Evolutionary conservation across 768 basidiomycete genomes (phyloP).

Genomic region (Harrya chromipes): DNA sequence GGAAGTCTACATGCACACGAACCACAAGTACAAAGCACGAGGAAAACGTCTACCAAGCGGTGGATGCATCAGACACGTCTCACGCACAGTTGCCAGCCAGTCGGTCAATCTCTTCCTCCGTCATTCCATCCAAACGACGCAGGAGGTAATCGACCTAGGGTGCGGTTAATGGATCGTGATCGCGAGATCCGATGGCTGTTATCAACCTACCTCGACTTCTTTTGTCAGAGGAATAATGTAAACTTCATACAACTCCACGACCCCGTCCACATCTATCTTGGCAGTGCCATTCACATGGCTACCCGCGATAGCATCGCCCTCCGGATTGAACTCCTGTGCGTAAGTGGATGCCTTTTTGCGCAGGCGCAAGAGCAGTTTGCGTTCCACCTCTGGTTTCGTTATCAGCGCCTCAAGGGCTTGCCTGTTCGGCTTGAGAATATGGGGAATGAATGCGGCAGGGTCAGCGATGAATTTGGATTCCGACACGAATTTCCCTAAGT

Average conservation of each 20-base stretch:
- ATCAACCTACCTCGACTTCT: slow-evolving; percentile 84
- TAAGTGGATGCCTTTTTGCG: slow-evolving; percentile 79
- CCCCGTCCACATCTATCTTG: slow-evolving; percentile 91
- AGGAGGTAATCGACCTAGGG: slow-evolving; percentile 93
- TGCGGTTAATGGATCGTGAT: slow-evolving; percentile 1
- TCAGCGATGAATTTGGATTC: slow-evolving; percentile 93
- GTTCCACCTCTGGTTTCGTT: slow-evolving; percentile 97
- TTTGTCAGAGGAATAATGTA: slow-evolving; percentile 98
- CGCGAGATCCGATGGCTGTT: not conserved
- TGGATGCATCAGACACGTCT: slow-evolving; percentile 4
- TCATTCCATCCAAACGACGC: slow-evolving; percentile 80
- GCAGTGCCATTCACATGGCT: slow-evolving; percentile 32
- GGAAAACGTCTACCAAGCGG: not conserved
- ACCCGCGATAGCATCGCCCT: slow-evolving; percentile 50
- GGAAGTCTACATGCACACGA: slow-evolving; percentile 6
- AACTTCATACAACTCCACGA: slow-evolving; percentile 90
- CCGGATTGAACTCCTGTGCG: slow-evolving; percentile 79
- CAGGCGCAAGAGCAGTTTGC: slow-evolving; percentile 74
- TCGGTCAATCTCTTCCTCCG: slow-evolving; percentile 73
- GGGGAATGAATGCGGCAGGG: slow-evolving; percentile 87
- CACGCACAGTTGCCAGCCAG: slow-evolving; percentile 34
- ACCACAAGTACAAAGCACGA: slow-evolving; percentile 2
- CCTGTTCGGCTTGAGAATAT: slow-evolving; percentile 79
- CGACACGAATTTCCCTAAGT: slow-evolving; percentile 97
- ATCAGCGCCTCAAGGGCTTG: slow-evolving; percentile 80